These are phyloP conservation scores for Pseudogymnoascus sp. DNA, from an alignment of 2,329 filamentous ascomycete species.

Conservation along the genomic window DNA sequence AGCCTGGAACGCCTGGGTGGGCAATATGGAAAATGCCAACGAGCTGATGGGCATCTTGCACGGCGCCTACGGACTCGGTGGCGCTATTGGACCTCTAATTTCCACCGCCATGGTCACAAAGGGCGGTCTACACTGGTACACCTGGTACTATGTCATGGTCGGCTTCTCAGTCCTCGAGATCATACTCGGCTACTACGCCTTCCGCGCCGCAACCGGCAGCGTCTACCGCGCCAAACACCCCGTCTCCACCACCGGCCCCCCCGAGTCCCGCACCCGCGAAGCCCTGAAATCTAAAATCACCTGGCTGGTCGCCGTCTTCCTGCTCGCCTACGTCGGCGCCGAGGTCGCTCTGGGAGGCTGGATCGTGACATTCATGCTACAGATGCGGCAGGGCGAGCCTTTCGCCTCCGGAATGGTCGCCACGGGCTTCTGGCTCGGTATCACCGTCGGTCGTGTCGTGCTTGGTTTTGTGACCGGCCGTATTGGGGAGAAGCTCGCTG, in stretches of 20 bases:
- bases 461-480: conserved; percentile 69
- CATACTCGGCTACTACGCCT: conserved; percentile 42
- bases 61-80: conserved; percentile 64
- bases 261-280: conserved; percentile 19
- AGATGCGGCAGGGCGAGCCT: conserved; percentile 56
- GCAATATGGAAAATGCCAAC: conserved; percentile 60
- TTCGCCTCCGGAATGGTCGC: conserved; percentile 69
- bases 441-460: conserved; percentile 64
- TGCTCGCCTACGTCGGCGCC: conserved; percentile 70
- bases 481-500: conserved; percentile 62
- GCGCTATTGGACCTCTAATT: conserved; percentile 59
- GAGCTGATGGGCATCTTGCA: conserved; percentile 67
- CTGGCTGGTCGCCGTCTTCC: conserved; percentile 66
- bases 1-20: conserved; percentile 53
- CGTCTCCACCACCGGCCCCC: conserved; percentile 13
- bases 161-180: conserved; percentile 50
- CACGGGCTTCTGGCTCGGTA: conserved; percentile 77
- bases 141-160: conserved; percentile 63
- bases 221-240: conserved; percentile 49
- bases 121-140: conserved; percentile 55
- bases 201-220: conserved; percentile 54
- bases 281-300: conserved; percentile 45
- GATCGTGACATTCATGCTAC: conserved; percentile 84
- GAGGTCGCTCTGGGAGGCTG: conserved; percentile 73
- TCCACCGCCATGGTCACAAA: conserved; percentile 66